Evolutionary conservation across 2,329 filamentous ascomycete species (phyloP), one percentile per base, ranked within the genome.

Genomic region (Epichloe gansuensis): DNA sequence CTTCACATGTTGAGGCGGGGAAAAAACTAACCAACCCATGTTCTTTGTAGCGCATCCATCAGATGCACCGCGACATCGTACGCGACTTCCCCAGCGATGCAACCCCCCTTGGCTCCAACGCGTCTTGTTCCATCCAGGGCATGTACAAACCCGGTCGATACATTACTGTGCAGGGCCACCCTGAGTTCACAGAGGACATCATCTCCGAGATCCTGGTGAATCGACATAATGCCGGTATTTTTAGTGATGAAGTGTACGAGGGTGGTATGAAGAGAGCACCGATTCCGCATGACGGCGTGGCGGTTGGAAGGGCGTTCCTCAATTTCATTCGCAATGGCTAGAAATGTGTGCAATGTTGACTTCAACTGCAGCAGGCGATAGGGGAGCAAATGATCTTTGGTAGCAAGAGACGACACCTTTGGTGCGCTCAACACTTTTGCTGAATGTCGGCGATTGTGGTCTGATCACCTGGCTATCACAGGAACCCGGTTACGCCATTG

Each of bases 231-330:
- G 71, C 71, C 47, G 87, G 87, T 1, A 73, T 93, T 23, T 85
- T 95, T 57, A 69, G 75, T 51, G 81, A 90, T 52, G 80, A 80
- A 17, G 67, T 84, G 54, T 91, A 80, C 58, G 68, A 80, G 52
- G 84, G 87, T 59, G 87, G 79, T 27, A 77, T 90, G 64, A 70
- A 68, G 7, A 77, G 87, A 54, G 84, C 84, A 2, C 71, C 71
- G 8, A 74, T 81, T 36, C 72, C 78, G 51, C 89, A 96, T 57
- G 89, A 96, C 64, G 90, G 91, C 1, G 73, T 93, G n/a, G 69
- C 74, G 3, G 81, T 95, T 51, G 84, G 81, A 0, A 74, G 76
- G 56, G 83, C 81, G 0, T 94, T 96, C 64, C 64, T 96, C 61
- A 78, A 76, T 44, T 95, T 97, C 59, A 66, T 94, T 60, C 69